Evolutionary conservation across 768 basidiomycete genomes (phyloP).

Genomic region (Mycena maculata): DNA sequence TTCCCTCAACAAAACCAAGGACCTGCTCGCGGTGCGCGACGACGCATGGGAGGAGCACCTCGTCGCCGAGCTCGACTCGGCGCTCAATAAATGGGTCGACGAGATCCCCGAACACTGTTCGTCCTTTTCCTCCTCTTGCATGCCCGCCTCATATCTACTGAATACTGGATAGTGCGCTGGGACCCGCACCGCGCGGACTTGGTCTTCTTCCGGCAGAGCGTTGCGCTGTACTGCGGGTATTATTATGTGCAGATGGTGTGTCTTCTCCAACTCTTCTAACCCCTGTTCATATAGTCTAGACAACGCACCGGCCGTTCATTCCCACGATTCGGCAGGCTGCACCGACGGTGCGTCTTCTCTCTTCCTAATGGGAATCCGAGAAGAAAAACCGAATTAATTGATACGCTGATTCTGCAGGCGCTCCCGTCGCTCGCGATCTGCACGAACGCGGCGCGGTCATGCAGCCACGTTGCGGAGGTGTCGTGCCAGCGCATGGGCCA

Average conservation of each 20-base stretch:
- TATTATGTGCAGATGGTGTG: constrained; percentile 74
- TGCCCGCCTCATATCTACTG: constrained; percentile 42
- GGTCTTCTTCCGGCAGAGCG: constrained; percentile 67
- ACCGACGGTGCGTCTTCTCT: constrained; percentile 23
- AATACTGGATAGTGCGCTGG: constrained; percentile 52
- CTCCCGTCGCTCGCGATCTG: constrained; percentile 84
- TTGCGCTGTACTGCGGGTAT: constrained; percentile 59
- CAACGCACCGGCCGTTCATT: constrained; percentile 84
- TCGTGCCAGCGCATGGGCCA: constrained; percentile 46
- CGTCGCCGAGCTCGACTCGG: constrained; percentile 80
- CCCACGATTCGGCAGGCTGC: constrained; percentile 65
- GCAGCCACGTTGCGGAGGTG: constrained; percentile 74
- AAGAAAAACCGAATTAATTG: not conserved
- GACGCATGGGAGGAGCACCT: constrained; percentile 70
- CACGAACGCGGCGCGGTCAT: constrained; percentile 84
- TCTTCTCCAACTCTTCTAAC: too few relatives aligned
- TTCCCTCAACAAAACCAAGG: constrained; percentile 72
- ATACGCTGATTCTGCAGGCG: constrained; percentile 5
- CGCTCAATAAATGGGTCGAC: constrained; percentile 82
- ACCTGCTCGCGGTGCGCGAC: constrained; percentile 59
- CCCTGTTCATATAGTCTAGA: too few relatives aligned
- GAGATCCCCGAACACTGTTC: constrained; percentile 59
- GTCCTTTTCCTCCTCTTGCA: not conserved
- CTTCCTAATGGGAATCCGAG: not conserved
- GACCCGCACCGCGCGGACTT: constrained; percentile 50